Evolutionary conservation across 345 rosid species (phyloP).

Genomic region (Dipteronia sinensis): DNA sequence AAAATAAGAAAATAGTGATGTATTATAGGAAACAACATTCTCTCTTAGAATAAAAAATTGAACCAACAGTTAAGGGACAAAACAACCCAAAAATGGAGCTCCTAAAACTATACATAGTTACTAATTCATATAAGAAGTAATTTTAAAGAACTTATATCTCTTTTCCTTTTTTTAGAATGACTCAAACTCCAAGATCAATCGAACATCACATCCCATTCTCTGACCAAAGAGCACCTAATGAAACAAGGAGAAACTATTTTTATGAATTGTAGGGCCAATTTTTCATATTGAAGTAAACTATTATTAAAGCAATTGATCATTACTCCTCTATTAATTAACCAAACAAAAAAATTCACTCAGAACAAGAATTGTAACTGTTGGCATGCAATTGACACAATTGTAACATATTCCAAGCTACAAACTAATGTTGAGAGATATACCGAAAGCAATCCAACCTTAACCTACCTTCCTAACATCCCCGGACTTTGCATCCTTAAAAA

Average conservation of each 20-base stretch:
- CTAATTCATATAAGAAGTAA: neutral
- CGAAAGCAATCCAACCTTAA: neutral
- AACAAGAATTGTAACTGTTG: neutral
- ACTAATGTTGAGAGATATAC: neutral
- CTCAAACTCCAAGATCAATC: conserved; percentile 30
- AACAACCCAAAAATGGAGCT: neutral
- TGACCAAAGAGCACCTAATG: conserved; percentile 32
- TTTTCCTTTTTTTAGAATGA: conserved; percentile 16
- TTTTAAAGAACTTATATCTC: conserved; percentile 19
- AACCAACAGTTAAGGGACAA: neutral
- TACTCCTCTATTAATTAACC: neutral
- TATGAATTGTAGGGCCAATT: too few species aligned
- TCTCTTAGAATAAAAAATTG: neutral
- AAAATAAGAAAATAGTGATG: too few species aligned
- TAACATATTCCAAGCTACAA: neutral
- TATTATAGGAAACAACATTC: too few species aligned
- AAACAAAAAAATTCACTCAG: neutral
- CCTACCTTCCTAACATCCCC: too few species aligned
- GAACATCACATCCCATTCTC: conserved; percentile 29
- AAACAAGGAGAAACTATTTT: neutral
- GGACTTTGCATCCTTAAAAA: too few species aligned
- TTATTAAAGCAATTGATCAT: too few species aligned
- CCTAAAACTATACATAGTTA: neutral
- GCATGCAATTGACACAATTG: neutral
- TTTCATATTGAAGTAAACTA: neutral